These are phyloP conservation scores for Neurospora sp. DNA, from an alignment of 495 filamentous ascomycete genomes.

Conservation along the genomic window DNA sequence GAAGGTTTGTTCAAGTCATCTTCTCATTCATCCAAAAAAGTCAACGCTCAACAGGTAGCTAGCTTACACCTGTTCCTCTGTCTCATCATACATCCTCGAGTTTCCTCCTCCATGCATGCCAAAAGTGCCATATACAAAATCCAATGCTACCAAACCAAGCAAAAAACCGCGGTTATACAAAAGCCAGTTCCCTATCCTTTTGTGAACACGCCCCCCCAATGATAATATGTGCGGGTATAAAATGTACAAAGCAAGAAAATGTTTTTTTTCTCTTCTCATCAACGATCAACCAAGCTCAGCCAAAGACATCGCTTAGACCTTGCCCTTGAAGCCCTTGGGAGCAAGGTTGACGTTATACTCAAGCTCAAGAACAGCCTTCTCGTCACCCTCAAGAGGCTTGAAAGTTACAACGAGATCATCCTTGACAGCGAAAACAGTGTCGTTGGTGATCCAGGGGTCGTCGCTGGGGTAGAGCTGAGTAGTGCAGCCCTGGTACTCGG, in stretches of 20 bases:
- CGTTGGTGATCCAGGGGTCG: constrained; percentile 57
- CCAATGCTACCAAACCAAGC: background rate
- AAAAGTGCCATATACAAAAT: background rate
- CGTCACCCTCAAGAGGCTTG: constrained; percentile 49
- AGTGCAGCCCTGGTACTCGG: constrained; percentile 53
- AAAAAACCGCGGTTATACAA: background rate
- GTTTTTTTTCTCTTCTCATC: background rate
- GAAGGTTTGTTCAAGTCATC: background rate
- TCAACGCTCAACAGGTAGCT: background rate
- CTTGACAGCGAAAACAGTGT: constrained; percentile 76
- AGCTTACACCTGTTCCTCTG: background rate
- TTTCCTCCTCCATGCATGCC: background rate
- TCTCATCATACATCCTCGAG: background rate
- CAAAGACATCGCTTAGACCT: constrained; percentile 13
- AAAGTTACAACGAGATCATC: constrained; percentile 68
- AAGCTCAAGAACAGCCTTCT: constrained; percentile 60
- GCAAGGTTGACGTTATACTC: constrained; percentile 50
- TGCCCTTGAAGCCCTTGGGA: constrained; percentile 41
- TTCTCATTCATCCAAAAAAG: background rate
- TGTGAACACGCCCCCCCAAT: background rate
- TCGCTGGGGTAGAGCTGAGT: constrained; percentile 71
- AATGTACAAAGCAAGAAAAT: background rate
- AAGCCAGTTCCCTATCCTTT: background rate
- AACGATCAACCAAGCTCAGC: background rate
- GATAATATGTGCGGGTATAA: background rate